Conservation (phyloP, 2,329 filamentous ascomycete genomes). For the Claviceps cyperi region DNA sequence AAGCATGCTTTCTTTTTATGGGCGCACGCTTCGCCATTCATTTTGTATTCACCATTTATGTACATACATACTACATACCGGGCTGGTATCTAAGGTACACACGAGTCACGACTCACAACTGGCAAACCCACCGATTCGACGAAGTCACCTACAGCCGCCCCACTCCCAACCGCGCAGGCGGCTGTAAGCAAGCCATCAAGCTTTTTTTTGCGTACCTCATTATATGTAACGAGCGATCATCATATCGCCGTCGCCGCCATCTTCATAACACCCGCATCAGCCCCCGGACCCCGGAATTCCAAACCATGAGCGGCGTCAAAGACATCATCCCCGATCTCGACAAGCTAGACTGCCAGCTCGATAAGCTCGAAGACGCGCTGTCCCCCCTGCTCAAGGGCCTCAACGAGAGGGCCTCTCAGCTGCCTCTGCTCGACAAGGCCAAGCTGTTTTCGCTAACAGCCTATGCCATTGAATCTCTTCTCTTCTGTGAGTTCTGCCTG, state of each 20-base stretch:
- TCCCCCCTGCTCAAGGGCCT: slow-evolving; percentile 58
- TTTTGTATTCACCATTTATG: too few relatives aligned
- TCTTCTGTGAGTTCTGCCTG: slow-evolving; percentile 54
- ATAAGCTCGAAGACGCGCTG: slow-evolving; percentile 61
- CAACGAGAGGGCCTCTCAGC: slow-evolving; percentile 54
- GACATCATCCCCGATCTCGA: slow-evolving; percentile 55
- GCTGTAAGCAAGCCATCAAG: slow-evolving; percentile 7
- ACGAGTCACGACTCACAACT: too few relatives aligned
- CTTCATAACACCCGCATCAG: slow-evolving; percentile 11
- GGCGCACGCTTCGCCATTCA: too few relatives aligned
- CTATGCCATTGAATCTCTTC: slow-evolving; percentile 78
- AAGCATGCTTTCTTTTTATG: too few relatives aligned
- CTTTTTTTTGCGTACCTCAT: slow-evolving; percentile 15
- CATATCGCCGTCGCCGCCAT: too few relatives aligned
- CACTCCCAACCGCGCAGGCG: too few relatives aligned
- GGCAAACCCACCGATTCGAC: too few relatives aligned
- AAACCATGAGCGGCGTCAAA: slow-evolving; percentile 25
- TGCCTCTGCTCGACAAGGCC: slow-evolving; percentile 87
- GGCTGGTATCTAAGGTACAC: too few relatives aligned
- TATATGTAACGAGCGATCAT: too few relatives aligned
- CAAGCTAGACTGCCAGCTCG: slow-evolving; percentile 63
- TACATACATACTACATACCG: too few relatives aligned
- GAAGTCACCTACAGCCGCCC: too few relatives aligned
- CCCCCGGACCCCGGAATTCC: neutral
- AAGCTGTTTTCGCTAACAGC: slow-evolving; percentile 82